These are phyloP conservation scores for Amesomyces nigricolor DNA, from an alignment of 2,329 filamentous ascomycete species.

Conservation along the genomic window DNA sequence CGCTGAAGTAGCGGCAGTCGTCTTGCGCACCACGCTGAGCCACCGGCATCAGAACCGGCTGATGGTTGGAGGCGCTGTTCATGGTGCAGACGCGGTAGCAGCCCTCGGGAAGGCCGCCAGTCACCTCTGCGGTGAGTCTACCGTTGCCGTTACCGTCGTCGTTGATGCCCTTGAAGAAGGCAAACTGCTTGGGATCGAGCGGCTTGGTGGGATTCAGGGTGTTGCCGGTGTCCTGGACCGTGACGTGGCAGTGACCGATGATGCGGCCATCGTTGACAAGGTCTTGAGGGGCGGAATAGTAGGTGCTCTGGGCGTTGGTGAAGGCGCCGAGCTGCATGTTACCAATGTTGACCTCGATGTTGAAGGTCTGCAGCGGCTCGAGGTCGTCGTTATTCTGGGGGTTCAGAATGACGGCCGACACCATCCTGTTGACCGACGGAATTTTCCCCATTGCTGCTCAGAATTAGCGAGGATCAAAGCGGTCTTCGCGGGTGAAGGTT, in stretches of 20 bases:
- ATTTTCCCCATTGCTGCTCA: conserved; percentile 54
- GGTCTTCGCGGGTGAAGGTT: too few species aligned
- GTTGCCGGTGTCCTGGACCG: conserved; percentile 50
- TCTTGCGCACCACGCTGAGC: conserved; percentile 63
- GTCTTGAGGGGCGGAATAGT: conserved; percentile 56
- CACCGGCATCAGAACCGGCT: conserved; percentile 60
- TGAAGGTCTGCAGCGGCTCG: conserved; percentile 43
- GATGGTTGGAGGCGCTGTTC: conserved; percentile 58
- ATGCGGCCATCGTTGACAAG: conserved; percentile 45
- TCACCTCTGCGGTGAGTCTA: conserved; percentile 47
- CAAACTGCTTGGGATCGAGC: conserved; percentile 49
- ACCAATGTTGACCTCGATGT: conserved; percentile 43
- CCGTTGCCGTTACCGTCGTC: conserved; percentile 53
- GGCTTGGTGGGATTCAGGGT: conserved; percentile 46
- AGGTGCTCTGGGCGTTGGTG: conserved; percentile 54
- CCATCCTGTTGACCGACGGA: conserved; percentile 50
- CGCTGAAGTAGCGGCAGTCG: conserved; percentile 57
- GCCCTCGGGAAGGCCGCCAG: conserved; percentile 53
- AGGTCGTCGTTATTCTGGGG: conserved; percentile 49
- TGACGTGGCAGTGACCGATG: conserved; percentile 58
- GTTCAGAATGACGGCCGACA: conserved; percentile 49
- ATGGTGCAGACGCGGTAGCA: conserved; percentile 63
- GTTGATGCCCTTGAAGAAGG: conserved; percentile 64
- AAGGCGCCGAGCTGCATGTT: conserved; percentile 55
- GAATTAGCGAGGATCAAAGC: conserved; percentile 19